These are phyloP conservation scores for Leccinum disarticulatum DNA, from an alignment of 768 basidiomycete genomes.

Conservation along the genomic window DNA sequence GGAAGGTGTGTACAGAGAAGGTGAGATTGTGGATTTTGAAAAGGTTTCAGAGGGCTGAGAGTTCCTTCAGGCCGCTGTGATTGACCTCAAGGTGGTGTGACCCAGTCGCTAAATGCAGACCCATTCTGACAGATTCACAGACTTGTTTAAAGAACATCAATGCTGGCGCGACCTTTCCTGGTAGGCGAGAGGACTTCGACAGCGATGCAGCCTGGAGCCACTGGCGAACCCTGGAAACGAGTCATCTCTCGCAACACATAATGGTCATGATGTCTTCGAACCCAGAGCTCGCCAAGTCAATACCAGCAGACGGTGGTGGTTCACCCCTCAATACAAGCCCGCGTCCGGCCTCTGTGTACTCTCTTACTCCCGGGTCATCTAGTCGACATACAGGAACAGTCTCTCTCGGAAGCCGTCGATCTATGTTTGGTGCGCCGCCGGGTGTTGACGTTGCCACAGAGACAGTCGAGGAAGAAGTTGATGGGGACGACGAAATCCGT, in stretches of 20 bases:
- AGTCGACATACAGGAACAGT: conserved; percentile 55
- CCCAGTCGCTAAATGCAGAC: neutral
- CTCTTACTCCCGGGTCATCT: conserved; percentile 36
- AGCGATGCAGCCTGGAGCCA: conserved; percentile 79
- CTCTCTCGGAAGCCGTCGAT: conserved; percentile 70
- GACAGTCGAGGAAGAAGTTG: conserved; percentile 40
- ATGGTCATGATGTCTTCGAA: conserved; percentile 83
- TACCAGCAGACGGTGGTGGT: conserved; percentile 47
- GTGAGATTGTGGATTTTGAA: conserved; percentile 30
- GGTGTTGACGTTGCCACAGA: conserved; percentile 34
- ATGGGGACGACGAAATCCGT: conserved; percentile 67
- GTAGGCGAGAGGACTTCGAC: conserved; percentile 83
- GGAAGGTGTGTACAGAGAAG: conserved; percentile 73
- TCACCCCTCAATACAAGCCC: conserved; percentile 28
- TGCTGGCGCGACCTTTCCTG: conserved; percentile 79
- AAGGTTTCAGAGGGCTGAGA: neutral
- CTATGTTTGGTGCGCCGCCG: conserved; percentile 42
- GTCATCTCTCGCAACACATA: conserved; percentile 85
- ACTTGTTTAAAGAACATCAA: conserved; percentile 91
- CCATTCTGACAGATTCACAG: conserved; percentile 30
- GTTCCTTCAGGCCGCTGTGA: conserved; percentile 66
- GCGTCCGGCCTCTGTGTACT: conserved; percentile 62
- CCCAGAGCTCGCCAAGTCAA: conserved; percentile 81
- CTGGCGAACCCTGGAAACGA: conserved; percentile 81
- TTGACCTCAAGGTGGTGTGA: conserved; percentile 74